A percentile compares a stretch with the other conserved stretches of the same genome.
Conservation (phyloP, 306 rosid species). For the Ziziphus jujuba region DNA sequence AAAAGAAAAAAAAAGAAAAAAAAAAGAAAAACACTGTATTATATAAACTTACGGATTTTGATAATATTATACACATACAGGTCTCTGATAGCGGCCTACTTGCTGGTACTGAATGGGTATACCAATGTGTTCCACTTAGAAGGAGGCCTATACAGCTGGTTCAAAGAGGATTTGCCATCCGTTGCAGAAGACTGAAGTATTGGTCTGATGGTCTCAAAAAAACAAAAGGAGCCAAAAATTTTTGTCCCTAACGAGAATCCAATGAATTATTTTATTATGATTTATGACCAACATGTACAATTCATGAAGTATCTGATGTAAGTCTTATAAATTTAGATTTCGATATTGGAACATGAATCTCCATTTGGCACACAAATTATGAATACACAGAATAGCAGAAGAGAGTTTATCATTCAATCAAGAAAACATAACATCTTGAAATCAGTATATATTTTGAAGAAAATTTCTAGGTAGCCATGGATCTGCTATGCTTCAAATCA, state of each 20-base stretch:
- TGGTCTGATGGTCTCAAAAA: not conserved
- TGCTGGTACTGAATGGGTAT: conserved; percentile 86
- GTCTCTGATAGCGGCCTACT: conserved; percentile 95
- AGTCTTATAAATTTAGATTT: conserved; percentile 27
- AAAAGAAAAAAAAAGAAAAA: too few relatives aligned
- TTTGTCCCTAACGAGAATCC: conserved; percentile 45
- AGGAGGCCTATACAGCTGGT: conserved; percentile 91
- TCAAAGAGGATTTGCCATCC: conserved; percentile 66
- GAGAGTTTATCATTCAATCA: not conserved
- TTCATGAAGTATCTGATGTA: conserved; percentile 9
- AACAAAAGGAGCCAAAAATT: conserved; percentile 28
- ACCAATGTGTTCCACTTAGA: conserved; percentile 87
- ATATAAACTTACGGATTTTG: too few relatives aligned
- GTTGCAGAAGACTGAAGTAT: conserved; percentile 55
- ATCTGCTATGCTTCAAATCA: too few relatives aligned
- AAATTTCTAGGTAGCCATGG: too few relatives aligned
- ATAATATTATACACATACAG: conserved; percentile 33
- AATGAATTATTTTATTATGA: conserved; percentile 12
- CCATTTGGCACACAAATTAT: conserved; percentile 13
- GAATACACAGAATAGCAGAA: not conserved
- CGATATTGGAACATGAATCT: conserved; percentile 23
- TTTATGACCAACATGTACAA: conserved; percentile 24
- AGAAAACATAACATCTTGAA: not conserved
- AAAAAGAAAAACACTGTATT: too few relatives aligned
- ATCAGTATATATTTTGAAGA: too few relatives aligned